A percentile compares a stretch with the other conserved stretches of the same genome.
Conservation (phyloP, 2,329 filamentous ascomycete species). For the Aspergillus latus region DNA sequence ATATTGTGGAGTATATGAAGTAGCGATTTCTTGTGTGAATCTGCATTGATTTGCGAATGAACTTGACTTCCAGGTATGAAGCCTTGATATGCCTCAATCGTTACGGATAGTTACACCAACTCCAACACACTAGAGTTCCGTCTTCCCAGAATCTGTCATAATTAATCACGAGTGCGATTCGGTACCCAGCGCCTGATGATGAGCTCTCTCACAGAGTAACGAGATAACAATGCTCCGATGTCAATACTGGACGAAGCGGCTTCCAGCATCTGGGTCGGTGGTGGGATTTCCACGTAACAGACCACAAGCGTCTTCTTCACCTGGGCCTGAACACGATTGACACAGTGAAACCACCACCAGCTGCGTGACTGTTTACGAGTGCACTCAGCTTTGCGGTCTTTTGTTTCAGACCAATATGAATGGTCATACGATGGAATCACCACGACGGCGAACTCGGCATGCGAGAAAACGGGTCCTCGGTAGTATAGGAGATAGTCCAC, state of each 20-base stretch:
- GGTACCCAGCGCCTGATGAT: constrained; percentile 79
- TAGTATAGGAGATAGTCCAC: constrained; percentile 95
- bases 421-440: constrained; percentile 80
- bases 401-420: constrained; percentile 63
- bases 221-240: constrained; percentile 62
- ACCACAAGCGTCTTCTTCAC: constrained; percentile 88
- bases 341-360: constrained; percentile 68
- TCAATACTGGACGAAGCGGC: constrained; percentile 46
- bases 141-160: background rate
- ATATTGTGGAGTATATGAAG: background rate
- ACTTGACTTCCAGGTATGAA: too few species aligned
- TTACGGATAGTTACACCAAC: background rate
- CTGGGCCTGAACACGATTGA: constrained; percentile 85
- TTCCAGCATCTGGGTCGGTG: constrained; percentile 51
- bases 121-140: background rate
- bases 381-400: constrained; percentile 51
- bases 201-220: constrained; percentile 78
- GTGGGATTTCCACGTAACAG: constrained; percentile 87
- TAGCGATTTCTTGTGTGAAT: too few species aligned
- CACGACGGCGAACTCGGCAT: constrained; percentile 87
- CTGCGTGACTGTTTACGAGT: constrained; percentile 46
- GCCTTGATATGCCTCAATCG: background rate
- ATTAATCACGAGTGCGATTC: constrained; percentile 69
- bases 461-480: constrained; percentile 87
- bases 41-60: too few species aligned